Conservation (phyloP, 2,329 filamentous ascomycete species). For the Arthrobotrys conoides region DNA sequence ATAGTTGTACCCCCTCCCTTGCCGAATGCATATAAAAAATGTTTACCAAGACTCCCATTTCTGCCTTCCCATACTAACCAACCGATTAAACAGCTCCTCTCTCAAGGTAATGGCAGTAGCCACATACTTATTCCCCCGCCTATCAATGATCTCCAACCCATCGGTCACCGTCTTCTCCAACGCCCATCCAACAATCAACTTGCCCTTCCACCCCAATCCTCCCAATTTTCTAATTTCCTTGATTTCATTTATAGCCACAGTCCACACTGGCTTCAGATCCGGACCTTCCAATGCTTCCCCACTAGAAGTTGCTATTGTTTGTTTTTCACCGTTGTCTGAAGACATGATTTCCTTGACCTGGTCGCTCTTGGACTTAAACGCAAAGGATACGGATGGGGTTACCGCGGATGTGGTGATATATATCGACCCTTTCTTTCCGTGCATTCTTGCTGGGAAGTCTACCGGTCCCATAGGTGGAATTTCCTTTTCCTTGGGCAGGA, state of each 20-base stretch:
- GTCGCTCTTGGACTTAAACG: conserved; percentile 73
- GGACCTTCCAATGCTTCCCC: conserved; percentile 37
- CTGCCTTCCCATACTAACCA: conserved; percentile 82
- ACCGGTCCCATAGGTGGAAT: conserved; percentile 75
- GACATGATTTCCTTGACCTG: conserved; percentile 64
- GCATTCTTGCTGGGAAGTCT: conserved; percentile 80
- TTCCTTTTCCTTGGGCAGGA: conserved; percentile 72
- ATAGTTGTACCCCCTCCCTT: not conserved
- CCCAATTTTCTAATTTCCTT: conserved; percentile 82
- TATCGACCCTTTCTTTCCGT: conserved; percentile 79
- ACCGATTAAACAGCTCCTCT: conserved; percentile 84
- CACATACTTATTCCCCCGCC: conserved; percentile 68
- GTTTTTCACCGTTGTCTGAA: conserved; percentile 68
- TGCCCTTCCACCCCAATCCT: conserved; percentile 86
- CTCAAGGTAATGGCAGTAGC: conserved; percentile 80
- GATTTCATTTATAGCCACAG: conserved; percentile 79
- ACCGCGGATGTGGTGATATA: conserved; percentile 79
- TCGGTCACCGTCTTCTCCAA: conserved; percentile 81
- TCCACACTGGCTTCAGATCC: conserved; percentile 73
- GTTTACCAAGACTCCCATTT: conserved; percentile 85
- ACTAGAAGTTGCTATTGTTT: conserved; percentile 70
- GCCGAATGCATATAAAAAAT: no score
- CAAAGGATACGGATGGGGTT: conserved; percentile 74
- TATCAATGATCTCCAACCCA: conserved; percentile 75
- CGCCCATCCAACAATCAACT: conserved; percentile 84